phyloP scores from a whole-genome alignment of 2,329 filamentous ascomycete species.

The Grosmannia huntii region DNA sequence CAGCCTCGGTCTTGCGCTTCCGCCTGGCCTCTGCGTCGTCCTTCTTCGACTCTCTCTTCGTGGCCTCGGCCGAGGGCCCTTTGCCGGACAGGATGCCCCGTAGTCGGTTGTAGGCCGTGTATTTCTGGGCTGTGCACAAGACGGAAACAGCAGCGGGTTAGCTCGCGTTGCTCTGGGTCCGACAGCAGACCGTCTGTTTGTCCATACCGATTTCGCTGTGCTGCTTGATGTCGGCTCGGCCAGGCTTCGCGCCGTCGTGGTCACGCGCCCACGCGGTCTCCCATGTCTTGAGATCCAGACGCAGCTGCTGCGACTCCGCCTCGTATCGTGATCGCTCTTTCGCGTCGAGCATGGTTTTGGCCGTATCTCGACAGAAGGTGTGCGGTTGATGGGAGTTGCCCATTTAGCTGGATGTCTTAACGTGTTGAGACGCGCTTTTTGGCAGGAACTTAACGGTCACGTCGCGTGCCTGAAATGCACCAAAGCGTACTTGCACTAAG shows the following conservation, averaged over 20 bases:
- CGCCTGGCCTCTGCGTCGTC: conserved; percentile 17
- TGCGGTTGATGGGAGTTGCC: background rate
- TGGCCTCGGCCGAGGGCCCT: conserved; percentile 21
- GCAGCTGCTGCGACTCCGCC: conserved; percentile 38
- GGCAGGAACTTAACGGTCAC: background rate
- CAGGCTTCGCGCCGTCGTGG: conserved; percentile 56
- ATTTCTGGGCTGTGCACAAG: conserved; percentile 49
- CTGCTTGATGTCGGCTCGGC: conserved; percentile 63
- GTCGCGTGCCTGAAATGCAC: background rate
- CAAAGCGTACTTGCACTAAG: background rate
- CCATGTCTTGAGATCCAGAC: conserved; percentile 61
- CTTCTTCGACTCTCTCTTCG: conserved; percentile 13
- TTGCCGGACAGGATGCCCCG: conserved; percentile 47
- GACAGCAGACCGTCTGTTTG: background rate
- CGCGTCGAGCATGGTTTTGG: conserved; percentile 30
- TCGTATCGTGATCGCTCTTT: conserved; percentile 32
- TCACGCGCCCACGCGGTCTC: conserved; percentile 52
- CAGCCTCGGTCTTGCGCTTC: conserved; percentile 26
- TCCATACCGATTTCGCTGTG: conserved; percentile 54
- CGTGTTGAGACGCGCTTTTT: background rate
- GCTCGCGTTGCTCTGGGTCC: background rate
- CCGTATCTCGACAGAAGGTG: background rate
- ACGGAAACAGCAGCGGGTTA: background rate
- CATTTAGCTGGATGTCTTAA: background rate
- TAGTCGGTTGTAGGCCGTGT: conserved; percentile 61